Evolutionary conservation across 176 grass and related monocot species (phyloP), one percentile per base, ranked within the genome.

Genomic region (Musa schizocarpa): DNA sequence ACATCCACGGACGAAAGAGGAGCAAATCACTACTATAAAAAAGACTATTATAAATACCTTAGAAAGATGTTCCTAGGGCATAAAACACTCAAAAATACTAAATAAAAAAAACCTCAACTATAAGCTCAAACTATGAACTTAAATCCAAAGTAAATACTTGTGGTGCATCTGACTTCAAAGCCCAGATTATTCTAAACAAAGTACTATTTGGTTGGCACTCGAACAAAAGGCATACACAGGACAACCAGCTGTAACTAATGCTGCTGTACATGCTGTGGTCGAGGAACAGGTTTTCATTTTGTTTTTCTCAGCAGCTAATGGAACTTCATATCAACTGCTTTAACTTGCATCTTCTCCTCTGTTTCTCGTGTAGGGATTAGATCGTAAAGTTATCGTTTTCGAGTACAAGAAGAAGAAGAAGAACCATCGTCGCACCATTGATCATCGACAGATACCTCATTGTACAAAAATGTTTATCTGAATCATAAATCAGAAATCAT

Each of bases 401-500:
- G 94, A 91, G 81, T 94, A 61, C 82, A 98, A 94, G 86, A 87
- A 71, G 83, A 97, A 97, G 88, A 98, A 97, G 88, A 98, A 98
- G 90, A 98, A 98, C 69, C 94, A 98, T 83, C 82, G 89, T 63
- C 85, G 90, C 75, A 99, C 77, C 69, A 85, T 80, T 75, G 95
- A 90, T 68, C 95, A 99, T 69, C 85, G 88, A 79, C 90, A 98
- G 90, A 88, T 99, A 89, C 62, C 29, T 55, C 10, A 21, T 63
- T 82, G 26, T 13, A 34, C 26, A 24, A 68, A 11, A 68, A 12
- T 34, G 1, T 1, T 75, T 29, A 11, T 51, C 6, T 73, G 57
- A n/a, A 61, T 14, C 17, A 73, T 53, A 55, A 53, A 13, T 54
- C 4, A 52, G 11, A 73, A 73, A 13, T 48, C 13, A 50, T 50